Evolutionary conservation across 202 grass and related monocot genomes (phyloP), one percentile per base, ranked within the genome.

Genomic region (Zizania palustris): DNA sequence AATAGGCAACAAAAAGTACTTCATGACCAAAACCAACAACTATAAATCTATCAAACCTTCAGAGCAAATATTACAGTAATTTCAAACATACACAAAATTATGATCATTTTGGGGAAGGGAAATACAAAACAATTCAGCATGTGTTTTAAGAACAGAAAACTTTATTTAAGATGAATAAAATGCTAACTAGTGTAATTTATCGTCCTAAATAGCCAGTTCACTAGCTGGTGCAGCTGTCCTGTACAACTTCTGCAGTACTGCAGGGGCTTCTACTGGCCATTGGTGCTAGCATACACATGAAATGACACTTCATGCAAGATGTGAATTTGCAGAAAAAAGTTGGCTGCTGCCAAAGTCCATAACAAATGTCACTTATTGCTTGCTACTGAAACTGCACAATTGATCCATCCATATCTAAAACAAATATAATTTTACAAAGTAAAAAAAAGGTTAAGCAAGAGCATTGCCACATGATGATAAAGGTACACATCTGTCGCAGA

Each of bases 11-110:
- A 11, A 60, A 65, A 60, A 40, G 4, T 44, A 65, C 33, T 53
- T 69, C 19, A 77, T 58, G 71, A n/a, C 72, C 76, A 84, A 63
- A 13, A 51, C 39, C 59, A 61, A 77, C 11, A 45, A 60, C 44
- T 70, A 46, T 9, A 84, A 70, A 35, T 50, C 11, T 49, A 75
- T 33, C 1, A 51, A 66, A 76, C 3, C 50, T 67, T 65, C 5
- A 3, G 5, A 42, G 69, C 70, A 38, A 3, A 64, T 51, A 54
- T 43, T 57, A 54, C 18, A 12, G 69, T 43, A 69, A 59, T 65
- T 50, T 63, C 9, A 54, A 69, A 46, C 10, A 63, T 9, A 22
- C 15, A 45, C 6, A 77, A 38, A 83, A 69, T 35, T 42, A 19
- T 69, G 18, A 55, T 51, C 71, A 4, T 35, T 7, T 63, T 14